Percentiles rank a stretch among this genome's conserved stretches.
Evolutionary conservation across 768 basidiomycete genomes (phyloP).

Genomic region (Cantharellus cinnabarinus): DNA sequence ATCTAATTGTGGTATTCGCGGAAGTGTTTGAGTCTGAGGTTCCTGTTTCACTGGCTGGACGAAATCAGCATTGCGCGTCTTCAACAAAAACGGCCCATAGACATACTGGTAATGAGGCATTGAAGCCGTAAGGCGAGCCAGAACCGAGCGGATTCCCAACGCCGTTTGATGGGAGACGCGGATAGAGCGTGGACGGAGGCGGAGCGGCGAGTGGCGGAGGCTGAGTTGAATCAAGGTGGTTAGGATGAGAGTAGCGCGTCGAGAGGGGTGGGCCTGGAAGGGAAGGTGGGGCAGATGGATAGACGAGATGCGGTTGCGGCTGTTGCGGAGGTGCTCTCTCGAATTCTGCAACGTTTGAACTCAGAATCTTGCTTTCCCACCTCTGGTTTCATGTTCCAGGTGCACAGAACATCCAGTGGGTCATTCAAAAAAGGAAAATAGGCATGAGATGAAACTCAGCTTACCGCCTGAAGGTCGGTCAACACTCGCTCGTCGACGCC

Average conservation of each 20-base stretch:
- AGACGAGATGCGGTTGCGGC: conserved; percentile 2
- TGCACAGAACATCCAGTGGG: conserved; percentile 8
- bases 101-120: not conserved
- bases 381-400: conserved; percentile 28
- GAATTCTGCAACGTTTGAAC: conserved; percentile 91
- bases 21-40: too few relatives aligned
- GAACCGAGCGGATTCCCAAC: not conserved
- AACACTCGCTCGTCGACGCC: conserved; percentile 85
- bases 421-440: not conserved
- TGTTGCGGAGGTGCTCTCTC: conserved; percentile 23
- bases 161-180: not conserved
- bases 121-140: not conserved
- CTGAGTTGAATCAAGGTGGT: not conserved
- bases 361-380: conserved; percentile 90
- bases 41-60: too few relatives aligned
- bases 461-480: conserved; percentile 70
- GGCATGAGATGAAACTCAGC: conserved; percentile 16
- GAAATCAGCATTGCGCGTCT: not conserved
- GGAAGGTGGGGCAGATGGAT: conserved; percentile 2
- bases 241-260: conserved; percentile 1
- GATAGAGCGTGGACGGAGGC: conserved; percentile 2
- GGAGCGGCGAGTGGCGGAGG: conserved; percentile 4
- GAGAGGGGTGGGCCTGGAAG: conserved; percentile 4
- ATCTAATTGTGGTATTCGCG: conserved; percentile 55
- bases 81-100: not conserved